Base-by-base conservation (phyloP, 345 rosid genomes). In the Punica granatum region DNA sequence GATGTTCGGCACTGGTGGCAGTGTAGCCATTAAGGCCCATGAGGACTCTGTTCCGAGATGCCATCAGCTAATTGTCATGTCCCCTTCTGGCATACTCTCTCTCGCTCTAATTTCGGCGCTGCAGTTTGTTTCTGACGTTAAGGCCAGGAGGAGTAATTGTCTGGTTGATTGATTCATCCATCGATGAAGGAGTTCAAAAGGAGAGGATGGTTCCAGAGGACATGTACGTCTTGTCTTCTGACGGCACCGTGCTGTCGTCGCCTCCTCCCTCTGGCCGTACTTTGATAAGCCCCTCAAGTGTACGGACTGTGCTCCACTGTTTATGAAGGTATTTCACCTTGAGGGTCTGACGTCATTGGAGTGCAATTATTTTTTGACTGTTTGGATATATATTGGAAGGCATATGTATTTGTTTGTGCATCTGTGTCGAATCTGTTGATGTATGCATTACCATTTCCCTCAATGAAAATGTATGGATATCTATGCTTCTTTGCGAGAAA, bases 201-300 rank as follows among this genome's bases (percentile, higher is more conserved):
- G 99, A 94, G 88, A 87, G 97, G 84, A 89, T 91, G 97, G 86
- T 83, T 67, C 86, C 96, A 1, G 96, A 91, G 37, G 97, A 89
- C 79, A 84, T 91, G 92, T 91, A 91, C 77, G 83, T 91, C 69
- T 73, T 91, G 70, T 82, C 90, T 31, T 75, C 86, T n/a, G 82
- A 80, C 72, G 96, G 99, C 60, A 69, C 84, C 54, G 70, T 79
- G 37, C 33, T 91, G 74, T 82, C 84, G 62, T 33, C 86, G 0
- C 99, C 99, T 0, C n/a, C n/a, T 89, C 88, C 70, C 94, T 95
- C 1, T 89, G 86, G 81, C 92, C 92, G 5, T 86, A 81, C 80
- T 95, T 95, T 15, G 79, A 89, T 74, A 94, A 94, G 84, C 86
- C 83, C 66, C 96, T 96, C 26, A 94, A 89, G 76, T 89, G 96